A percentile compares a stretch with the other conserved stretches of the same genome.
phyloP scores from a whole-genome alignment of 2,329 filamentous ascomycete genomes.

The Aschersonia sp. region DNA sequence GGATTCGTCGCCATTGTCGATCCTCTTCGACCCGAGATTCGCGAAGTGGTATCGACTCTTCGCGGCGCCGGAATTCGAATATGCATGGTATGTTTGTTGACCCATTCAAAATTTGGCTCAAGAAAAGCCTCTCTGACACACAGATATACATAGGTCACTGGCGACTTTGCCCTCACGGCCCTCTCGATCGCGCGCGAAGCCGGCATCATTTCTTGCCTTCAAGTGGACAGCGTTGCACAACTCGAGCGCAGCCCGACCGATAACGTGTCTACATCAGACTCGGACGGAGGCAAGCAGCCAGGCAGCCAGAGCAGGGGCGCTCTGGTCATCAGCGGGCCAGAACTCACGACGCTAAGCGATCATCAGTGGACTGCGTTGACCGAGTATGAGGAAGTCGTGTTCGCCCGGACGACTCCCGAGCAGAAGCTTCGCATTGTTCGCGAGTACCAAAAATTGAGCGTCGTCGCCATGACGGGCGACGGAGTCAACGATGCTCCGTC shows the following conservation, averaged over 20 bases:
- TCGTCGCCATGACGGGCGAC: constrained; percentile 75
- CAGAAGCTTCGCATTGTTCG: constrained; percentile 71
- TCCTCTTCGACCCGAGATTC: constrained; percentile 61
- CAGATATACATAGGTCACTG: constrained; percentile 39
- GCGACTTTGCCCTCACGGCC: constrained; percentile 64
- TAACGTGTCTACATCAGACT: constrained; percentile 3
- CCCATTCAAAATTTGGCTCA: too few relatives aligned
- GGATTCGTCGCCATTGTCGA: constrained; percentile 70
- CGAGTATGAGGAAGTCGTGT: constrained; percentile 56
- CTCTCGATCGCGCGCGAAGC: constrained; percentile 59
- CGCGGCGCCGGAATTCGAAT: constrained; percentile 59
- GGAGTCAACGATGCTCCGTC: constrained; percentile 80
- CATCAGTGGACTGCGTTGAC: constrained; percentile 54
- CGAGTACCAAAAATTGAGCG: constrained; percentile 52
- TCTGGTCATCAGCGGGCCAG: constrained; percentile 50
- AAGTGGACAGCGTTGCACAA: constrained; percentile 38
- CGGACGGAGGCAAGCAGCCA: constrained; percentile 10
- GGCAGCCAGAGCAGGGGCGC: constrained; percentile 19
- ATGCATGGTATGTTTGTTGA: constrained; percentile 46
- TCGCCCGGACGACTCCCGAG: constrained; percentile 62
- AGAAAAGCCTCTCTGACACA: neutral
- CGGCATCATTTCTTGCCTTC: constrained; percentile 48
- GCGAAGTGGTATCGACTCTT: constrained; percentile 48
- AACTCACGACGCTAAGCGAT: constrained; percentile 51
- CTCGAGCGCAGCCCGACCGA: constrained; percentile 24